A percentile compares a stretch with the other conserved stretches of the same genome.
Evolutionary conservation across 805 yeast genomes (phyloP).

Genomic region (Ogataea trehaloabstinens): DNA sequence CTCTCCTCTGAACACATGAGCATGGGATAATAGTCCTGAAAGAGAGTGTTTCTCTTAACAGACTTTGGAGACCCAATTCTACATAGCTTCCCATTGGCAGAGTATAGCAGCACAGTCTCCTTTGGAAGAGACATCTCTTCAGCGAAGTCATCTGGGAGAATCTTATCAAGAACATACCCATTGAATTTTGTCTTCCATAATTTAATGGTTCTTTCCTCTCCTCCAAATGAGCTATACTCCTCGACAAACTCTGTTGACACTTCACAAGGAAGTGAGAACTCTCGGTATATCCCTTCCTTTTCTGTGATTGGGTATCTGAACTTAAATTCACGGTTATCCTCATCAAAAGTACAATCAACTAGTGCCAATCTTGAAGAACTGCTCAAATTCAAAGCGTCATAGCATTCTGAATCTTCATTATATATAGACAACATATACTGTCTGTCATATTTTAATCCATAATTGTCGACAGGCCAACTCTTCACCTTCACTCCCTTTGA

Average conservation of each 20-base stretch:
- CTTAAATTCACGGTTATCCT: slow-evolving; percentile 13
- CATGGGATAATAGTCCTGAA: slow-evolving; percentile 33
- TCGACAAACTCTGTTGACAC: slow-evolving; percentile 17
- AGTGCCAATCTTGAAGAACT: slow-evolving; percentile 13
- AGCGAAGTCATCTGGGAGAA: slow-evolving; percentile 19
- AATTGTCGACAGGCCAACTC: slow-evolving; percentile 26
- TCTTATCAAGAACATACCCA: slow-evolving; percentile 22
- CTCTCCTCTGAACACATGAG: slow-evolving; percentile 26
- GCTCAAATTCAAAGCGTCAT: slow-evolving; percentile 17
- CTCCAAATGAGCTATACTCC: slow-evolving; percentile 14
- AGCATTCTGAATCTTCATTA: slow-evolving; percentile 12
- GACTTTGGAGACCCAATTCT: slow-evolving; percentile 23
- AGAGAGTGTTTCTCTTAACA: slow-evolving; percentile 21
- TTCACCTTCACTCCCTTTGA: slow-evolving; percentile 24
- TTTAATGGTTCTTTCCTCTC: slow-evolving; percentile 3
- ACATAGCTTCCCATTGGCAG: slow-evolving; percentile 27
- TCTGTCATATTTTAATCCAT: slow-evolving; percentile 30
- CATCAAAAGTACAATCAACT: slow-evolving; percentile 14
- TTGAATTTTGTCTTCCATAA: slow-evolving; percentile 22
- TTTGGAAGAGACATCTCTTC: slow-evolving; percentile 18
- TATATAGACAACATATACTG: slow-evolving; percentile 23
- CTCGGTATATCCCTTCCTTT: background rate
- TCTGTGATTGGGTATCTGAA: slow-evolving; percentile 16
- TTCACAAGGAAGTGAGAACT: slow-evolving; percentile 19
- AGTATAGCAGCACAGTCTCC: slow-evolving; percentile 21